Evolutionary conservation across 306 rosid species (phyloP).

Genomic region (Pterocarpus macrocarpus): DNA sequence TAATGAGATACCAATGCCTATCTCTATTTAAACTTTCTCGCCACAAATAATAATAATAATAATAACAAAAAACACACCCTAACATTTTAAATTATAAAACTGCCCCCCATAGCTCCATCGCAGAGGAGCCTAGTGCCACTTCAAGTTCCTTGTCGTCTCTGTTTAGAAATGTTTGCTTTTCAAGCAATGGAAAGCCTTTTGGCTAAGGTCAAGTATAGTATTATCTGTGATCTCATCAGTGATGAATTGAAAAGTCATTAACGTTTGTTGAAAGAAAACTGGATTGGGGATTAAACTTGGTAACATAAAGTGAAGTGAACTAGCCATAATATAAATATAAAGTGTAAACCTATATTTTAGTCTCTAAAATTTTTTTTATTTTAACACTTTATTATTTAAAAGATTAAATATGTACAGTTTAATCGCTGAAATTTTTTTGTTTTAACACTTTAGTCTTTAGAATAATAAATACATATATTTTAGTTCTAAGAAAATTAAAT

Average conservation of each 20-base stretch:
- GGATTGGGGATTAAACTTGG: not conserved
- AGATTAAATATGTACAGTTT: too few species aligned
- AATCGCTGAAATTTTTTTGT: too few species aligned
- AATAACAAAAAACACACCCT: not conserved
- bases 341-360: too few species aligned
- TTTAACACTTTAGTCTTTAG: too few species aligned
- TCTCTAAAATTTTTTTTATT: too few species aligned
- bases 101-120: not conserved
- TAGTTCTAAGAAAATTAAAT: too few species aligned
- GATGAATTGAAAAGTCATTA: not conserved
- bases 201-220: not conserved
- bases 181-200: not conserved
- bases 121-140: not conserved
- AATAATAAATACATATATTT: too few species aligned
- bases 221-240: not conserved
- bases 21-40: too few species aligned
- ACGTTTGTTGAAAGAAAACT: not conserved
- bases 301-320: not conserved
- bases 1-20: too few species aligned
- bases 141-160: not conserved
- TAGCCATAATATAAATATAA: too few species aligned
- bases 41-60: too few species aligned
- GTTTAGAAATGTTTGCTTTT: conserved; percentile 15
- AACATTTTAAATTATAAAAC: not conserved
- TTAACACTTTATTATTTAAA: too few species aligned